A percentile compares a stretch with the other conserved stretches of the same genome.
These are phyloP conservation scores for Peniophora sp. DNA, from an alignment of 1,284 basidiomycete genomes.

Conservation along the genomic window DNA sequence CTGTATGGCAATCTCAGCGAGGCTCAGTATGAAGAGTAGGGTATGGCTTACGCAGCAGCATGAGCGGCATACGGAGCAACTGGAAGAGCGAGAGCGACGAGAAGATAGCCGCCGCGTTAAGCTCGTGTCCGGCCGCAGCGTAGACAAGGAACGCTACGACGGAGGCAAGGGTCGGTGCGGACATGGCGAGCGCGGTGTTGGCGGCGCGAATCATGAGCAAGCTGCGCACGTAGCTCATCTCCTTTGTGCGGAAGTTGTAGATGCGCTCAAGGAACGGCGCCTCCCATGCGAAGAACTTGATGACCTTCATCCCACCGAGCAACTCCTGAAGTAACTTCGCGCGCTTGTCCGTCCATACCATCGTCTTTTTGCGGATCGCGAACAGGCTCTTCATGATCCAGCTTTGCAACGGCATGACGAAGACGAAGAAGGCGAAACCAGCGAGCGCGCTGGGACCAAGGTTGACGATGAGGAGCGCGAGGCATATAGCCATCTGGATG, in stretches of 20 bases:
- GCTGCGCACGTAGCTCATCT: constrained; percentile 75
- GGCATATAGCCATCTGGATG: constrained; percentile 65
- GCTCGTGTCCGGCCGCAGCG: constrained; percentile 55
- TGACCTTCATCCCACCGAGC: constrained; percentile 79
- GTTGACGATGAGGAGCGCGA: constrained; percentile 61
- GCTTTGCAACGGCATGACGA: constrained; percentile 61
- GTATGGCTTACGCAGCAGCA: constrained; percentile 55
- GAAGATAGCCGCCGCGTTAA: constrained; percentile 71
- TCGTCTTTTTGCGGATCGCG: constrained; percentile 62
- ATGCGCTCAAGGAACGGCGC: constrained; percentile 68
- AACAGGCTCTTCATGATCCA: constrained; percentile 74
- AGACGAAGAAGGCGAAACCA: constrained; percentile 75
- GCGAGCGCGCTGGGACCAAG: constrained; percentile 78
- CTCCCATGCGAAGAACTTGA: constrained; percentile 88
- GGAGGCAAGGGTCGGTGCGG: constrained; percentile 74
- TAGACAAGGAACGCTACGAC: constrained; percentile 86
- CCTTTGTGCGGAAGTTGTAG: constrained; percentile 61
- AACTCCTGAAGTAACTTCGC: constrained; percentile 81
- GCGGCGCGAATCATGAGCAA: constrained; percentile 69
- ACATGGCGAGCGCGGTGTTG: constrained; percentile 61
- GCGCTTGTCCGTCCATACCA: constrained; percentile 89
- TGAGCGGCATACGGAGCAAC: constrained; percentile 65
- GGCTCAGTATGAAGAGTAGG: neutral
- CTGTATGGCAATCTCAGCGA: constrained; percentile 24
- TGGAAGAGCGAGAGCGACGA: constrained; percentile 80